Conservation (phyloP, 805 yeast genomes). For the Nakazawaea laoshanensis region DNA sequence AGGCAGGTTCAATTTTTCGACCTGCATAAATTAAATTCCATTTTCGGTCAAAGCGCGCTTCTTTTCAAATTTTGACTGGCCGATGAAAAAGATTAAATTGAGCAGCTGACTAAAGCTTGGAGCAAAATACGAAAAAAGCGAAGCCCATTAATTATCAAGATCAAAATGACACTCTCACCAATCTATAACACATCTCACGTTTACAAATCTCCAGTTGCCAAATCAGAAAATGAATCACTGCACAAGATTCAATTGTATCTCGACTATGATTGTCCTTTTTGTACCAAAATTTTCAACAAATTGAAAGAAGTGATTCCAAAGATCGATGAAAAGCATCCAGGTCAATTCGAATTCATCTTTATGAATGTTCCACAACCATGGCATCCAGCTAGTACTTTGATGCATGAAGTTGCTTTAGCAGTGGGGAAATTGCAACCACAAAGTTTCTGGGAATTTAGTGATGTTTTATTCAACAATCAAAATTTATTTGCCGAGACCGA, state of each 20-base stretch:
- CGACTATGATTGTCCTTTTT: constrained; percentile 75
- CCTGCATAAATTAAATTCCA: too few species aligned
- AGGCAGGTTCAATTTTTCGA: too few species aligned
- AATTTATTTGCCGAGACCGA: constrained; percentile 54
- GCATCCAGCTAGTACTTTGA: constrained; percentile 68
- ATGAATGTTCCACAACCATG: constrained; percentile 83
- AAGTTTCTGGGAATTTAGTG: constrained; percentile 49
- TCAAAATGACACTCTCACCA: constrained; percentile 11
- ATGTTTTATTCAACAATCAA: constrained; percentile 47
- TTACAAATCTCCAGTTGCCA: constrained; percentile 10
- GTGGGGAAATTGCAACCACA: constrained; percentile 50
- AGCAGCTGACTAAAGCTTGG: not conserved
- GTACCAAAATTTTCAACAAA: constrained; percentile 54
- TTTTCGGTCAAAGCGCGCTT: too few species aligned
- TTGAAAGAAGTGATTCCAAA: constrained; percentile 47
- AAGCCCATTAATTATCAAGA: too few species aligned
- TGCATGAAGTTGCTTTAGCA: constrained; percentile 67
- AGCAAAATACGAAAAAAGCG: not conserved
- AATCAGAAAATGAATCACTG: constrained; percentile 4
- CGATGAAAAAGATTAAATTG: too few species aligned
- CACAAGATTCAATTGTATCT: constrained; percentile 53
- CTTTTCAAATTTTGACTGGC: too few species aligned
- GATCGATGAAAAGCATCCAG: constrained; percentile 35
- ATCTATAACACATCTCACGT: constrained; percentile 11
- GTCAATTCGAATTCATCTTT: constrained; percentile 50